Base-by-base conservation (phyloP, 768 basidiomycete species). In the Agrocybe pediades region DNA sequence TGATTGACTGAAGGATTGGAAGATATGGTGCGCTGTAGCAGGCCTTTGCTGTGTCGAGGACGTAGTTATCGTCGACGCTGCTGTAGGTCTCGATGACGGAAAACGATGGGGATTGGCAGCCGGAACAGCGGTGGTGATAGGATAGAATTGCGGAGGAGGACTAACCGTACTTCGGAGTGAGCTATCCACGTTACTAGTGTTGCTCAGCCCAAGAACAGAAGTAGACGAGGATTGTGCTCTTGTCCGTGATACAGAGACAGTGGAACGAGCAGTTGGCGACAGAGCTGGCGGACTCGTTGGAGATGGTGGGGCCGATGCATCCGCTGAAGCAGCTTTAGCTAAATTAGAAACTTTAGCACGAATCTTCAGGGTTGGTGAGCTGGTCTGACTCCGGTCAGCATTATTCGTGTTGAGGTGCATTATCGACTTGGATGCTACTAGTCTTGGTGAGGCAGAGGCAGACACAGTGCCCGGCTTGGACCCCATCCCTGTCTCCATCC, bases 101-200 rank as follows among this genome's bases (percentile, higher is more conserved):
- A 71, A 85, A 26, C 85, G 81, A 58, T 87, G 76, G 8, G 82
- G 83, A 63, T 85, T 85, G 13, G 82, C 82, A 20, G 83, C 79
- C 20, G 84, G 73, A 0, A 73, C 66, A 6, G 75, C 71, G 11
- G 82, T 80, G 9, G 83, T 86, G 40, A 85, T 85, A 6, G 84
- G 82, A 59, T 85, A 82, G 47, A 81, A 75, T 53, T 64, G 64
- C 21, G 59, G 62, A 13, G 69, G 62, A 11, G 67, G 56, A 13
- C 61, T 53, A 0, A 70, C 60, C 16, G 51, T 45, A 41, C 67
- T 64, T 36, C 24, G 72, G 55, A 0, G 40, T 11, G 21, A 13
- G 23, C 1, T 20, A 40, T 25, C 45, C 27, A 21, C 27, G 43
- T 20, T 55, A 49, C 9, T 59, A 63, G 15, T 64, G 53, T 46